phyloP scores from a whole-genome alignment of 2,329 filamentous ascomycete genomes.

The Colletotrichum siamense region DNA sequence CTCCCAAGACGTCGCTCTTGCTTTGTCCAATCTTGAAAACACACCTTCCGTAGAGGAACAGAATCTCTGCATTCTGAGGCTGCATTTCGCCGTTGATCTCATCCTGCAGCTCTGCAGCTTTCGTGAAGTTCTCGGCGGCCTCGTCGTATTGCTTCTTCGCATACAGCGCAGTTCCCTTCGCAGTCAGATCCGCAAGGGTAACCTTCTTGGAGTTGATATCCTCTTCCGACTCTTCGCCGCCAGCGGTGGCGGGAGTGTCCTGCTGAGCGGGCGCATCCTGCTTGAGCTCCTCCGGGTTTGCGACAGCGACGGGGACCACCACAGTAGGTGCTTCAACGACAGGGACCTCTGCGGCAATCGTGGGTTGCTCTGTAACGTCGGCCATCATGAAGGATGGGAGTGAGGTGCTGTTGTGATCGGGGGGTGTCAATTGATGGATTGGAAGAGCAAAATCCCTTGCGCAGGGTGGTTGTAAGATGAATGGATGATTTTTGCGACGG shows the following conservation, averaged over 20 bases:
- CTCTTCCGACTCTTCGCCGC: conserved; percentile 38
- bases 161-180: conserved; percentile 84
- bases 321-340: conserved; percentile 7
- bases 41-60: conserved; percentile 93
- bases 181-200: conserved; percentile 77
- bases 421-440: neutral
- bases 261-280: conserved; percentile 16
- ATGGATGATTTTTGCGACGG: neutral
- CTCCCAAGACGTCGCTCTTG: conserved; percentile 93
- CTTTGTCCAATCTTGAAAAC: conserved; percentile 92
- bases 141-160: conserved; percentile 86
- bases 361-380: conserved; percentile 32
- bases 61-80: conserved; percentile 87
- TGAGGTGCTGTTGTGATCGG: neutral
- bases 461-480: neutral
- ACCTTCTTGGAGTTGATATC: conserved; percentile 61
- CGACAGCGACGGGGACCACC: conserved; percentile 30
- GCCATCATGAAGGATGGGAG: conserved; percentile 27
- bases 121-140: conserved; percentile 86
- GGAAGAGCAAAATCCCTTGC: neutral
- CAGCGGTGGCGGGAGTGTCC: conserved; percentile 4
- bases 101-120: conserved; percentile 88
- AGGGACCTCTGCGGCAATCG: conserved; percentile 21
- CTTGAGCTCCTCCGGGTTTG: conserved; percentile 15
- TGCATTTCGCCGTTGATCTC: conserved; percentile 92